phyloP scores from a whole-genome alignment of 2,329 filamentous ascomycete genomes.

The Fonsecaea pedrosoi region DNA sequence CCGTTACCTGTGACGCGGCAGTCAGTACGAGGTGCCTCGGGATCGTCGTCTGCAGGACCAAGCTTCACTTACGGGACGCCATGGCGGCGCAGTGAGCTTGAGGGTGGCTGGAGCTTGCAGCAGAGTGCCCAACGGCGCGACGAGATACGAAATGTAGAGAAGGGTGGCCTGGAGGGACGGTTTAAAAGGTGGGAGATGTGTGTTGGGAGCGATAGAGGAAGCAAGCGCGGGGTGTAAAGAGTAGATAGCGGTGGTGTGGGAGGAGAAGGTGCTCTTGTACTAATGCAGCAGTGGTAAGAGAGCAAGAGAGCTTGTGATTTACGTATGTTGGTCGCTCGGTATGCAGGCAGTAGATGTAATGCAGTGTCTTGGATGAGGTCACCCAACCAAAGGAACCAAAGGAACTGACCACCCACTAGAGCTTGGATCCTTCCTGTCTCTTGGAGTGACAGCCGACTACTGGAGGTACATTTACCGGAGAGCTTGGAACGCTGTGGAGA shows the following conservation, averaged over 20 bases:
- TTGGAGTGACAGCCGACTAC: neutral
- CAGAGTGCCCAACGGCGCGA: conserved; percentile 4
- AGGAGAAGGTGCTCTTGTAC: neutral
- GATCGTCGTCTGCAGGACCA: neutral
- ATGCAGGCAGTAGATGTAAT: conserved; percentile 1
- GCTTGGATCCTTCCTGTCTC: conserved; percentile 4
- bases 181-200: neutral
- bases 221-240: neutral
- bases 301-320: conserved; percentile 26
- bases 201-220: neutral
- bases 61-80: conserved; percentile 44
- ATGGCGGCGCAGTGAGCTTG: conserved; percentile 23
- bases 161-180: conserved; percentile 4
- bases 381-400: conserved; percentile 5
- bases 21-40: conserved; percentile 5
- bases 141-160: neutral
- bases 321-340: conserved; percentile 10
- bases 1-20: conserved; percentile 54
- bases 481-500: neutral
- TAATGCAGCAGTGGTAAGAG: conserved; percentile 21
- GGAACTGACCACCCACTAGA: conserved; percentile 7
- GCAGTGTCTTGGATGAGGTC: conserved; percentile 29
- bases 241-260: conserved; percentile 3
- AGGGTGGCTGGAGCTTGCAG: neutral
- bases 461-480: neutral